Percentiles rank a stretch among this genome's conserved stretches.
phyloP scores from a whole-genome alignment of 1,284 basidiomycete species.

The Rhodotorula sp. region DNA sequence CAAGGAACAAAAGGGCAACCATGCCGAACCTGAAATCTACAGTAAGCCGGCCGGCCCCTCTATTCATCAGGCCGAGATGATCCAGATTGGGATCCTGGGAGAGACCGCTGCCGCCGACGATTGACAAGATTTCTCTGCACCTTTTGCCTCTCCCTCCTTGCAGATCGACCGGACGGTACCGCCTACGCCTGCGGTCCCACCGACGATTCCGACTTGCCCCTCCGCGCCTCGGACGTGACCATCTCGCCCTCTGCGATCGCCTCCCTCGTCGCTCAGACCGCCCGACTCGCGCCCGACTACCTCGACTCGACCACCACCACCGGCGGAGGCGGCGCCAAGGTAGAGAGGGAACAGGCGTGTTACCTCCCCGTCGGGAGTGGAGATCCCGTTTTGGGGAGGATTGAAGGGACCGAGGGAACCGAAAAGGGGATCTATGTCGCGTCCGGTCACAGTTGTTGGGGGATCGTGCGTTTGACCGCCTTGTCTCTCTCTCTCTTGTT shows the following conservation, averaged over 20 bases:
- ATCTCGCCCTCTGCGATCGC: conserved; percentile 48
- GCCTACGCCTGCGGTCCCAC: conserved; percentile 51
- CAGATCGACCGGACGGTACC: conserved; percentile 49
- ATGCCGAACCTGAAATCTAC: conserved; percentile 54
- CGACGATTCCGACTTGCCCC: conserved; percentile 44
- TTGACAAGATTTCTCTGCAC: background rate
- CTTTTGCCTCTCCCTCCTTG: conserved; percentile 23
- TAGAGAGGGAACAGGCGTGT: conserved; percentile 54
- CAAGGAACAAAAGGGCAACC: conserved; percentile 51
- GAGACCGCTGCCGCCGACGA: background rate
- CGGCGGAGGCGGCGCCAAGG: background rate
- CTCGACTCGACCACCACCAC: conserved; percentile 39
- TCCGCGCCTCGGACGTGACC: conserved; percentile 46
- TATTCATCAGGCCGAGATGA: too few species aligned
- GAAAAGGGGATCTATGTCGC: conserved; percentile 53
- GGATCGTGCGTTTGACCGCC: conserved; percentile 1
- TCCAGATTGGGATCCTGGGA: background rate
- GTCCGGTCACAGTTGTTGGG: conserved; percentile 51
- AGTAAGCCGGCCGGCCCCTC: conserved; percentile 8
- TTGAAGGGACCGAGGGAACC: conserved; percentile 36
- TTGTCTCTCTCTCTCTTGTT: background rate
- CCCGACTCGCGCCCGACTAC: conserved; percentile 53
- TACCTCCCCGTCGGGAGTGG: conserved; percentile 57
- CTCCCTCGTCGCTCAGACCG: conserved; percentile 53
- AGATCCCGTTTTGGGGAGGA: conserved; percentile 55